A percentile compares a stretch with the other conserved stretches of the same genome.
Evolutionary conservation across 2,329 filamentous ascomycete species (phyloP).

Genomic region (Hymenoscyphus occultus): DNA sequence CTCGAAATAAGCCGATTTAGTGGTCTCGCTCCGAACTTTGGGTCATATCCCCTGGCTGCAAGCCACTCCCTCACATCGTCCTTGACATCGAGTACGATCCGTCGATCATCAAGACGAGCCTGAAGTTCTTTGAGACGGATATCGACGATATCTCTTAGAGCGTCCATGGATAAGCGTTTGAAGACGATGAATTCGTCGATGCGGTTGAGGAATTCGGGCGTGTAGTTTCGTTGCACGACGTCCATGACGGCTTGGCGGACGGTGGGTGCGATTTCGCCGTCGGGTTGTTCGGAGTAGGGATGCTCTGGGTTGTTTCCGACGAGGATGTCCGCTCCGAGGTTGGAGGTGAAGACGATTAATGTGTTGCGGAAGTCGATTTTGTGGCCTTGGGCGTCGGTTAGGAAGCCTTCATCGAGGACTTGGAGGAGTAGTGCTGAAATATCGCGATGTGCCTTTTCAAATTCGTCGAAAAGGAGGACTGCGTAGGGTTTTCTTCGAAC

Average conservation of each 20-base stretch:
- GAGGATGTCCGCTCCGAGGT: constrained; percentile 88
- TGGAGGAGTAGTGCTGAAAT: constrained; percentile 90
- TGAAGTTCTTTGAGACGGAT: constrained; percentile 87
- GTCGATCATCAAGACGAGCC: constrained; percentile 74
- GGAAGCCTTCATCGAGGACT: constrained; percentile 91
- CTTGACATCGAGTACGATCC: constrained; percentile 72
- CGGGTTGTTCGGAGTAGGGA: constrained; percentile 58
- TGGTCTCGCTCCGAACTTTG: constrained; percentile 85
- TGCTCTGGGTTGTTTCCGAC: constrained; percentile 69
- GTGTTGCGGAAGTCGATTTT: constrained; percentile 97
- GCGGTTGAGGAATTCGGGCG: constrained; percentile 93
- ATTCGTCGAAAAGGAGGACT: constrained; percentile 92
- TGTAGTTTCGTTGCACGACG: constrained; percentile 70
- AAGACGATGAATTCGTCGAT: constrained; percentile 98
- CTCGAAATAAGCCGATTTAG: constrained; percentile 87
- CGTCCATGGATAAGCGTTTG: constrained; percentile 74
- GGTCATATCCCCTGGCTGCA: constrained; percentile 85
- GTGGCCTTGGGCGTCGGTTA: constrained; percentile 93
- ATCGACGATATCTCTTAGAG: constrained; percentile 88
- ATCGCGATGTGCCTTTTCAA: constrained; percentile 95
- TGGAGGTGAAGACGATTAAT: constrained; percentile 93
- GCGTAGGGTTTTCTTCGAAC: constrained; percentile 94
- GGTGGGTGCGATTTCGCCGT: constrained; percentile 68
- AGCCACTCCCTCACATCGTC: constrained; percentile 79
- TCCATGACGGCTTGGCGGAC: constrained; percentile 84